Base-by-base conservation (phyloP, 257 asterid species). In the Gentiana macrophylla region DNA sequence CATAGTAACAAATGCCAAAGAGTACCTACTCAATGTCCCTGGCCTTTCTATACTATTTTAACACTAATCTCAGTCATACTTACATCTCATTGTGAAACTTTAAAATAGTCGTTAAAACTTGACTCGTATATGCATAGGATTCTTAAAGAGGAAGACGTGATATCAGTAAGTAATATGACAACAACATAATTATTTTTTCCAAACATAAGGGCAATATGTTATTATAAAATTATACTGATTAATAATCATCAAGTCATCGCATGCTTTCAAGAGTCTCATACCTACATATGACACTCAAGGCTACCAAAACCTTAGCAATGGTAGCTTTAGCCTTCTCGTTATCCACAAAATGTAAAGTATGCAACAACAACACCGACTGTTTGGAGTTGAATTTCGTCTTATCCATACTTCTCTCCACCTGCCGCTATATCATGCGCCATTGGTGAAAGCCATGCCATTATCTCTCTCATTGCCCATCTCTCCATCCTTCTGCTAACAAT, bases 251-350 rank as follows among this genome's bases (percentile, higher is more conserved):
- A 24, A 24, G 24, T 24, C 24, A 24, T 24, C 24, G 24, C 24
- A 24, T 24, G 24, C 24, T 24, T 24, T 24, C 24, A 24, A 24
- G 24, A 58, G 77, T 76, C 70, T 85, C 89, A 56, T 75, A 78
- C 67, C 77, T 62, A 50, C 66, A 86, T 57, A 89, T 70, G 74
- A 92, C 83, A 52, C 97, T 83, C 79, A 89, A 64, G 7, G 87
- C 88, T 10, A 89, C 97, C 70, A 86, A 61, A 32, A 86, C 73
- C 72, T 86, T 92, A 1, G 79, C 92, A 69, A 89, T 83, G 69
- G 97, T 94, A 2, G 97, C 87, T 57, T 86, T 94, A 3, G 94
- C 80, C 79, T 83, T 89, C 69, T 81, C 97, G 69, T 71, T 79
- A 64, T 89, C 95, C 4, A 95, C 65, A 35, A 79, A 89, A 73